These are phyloP conservation scores for Cryomyces minteri DNA, from an alignment of 495 filamentous ascomycete genomes.

Conservation along the genomic window DNA sequence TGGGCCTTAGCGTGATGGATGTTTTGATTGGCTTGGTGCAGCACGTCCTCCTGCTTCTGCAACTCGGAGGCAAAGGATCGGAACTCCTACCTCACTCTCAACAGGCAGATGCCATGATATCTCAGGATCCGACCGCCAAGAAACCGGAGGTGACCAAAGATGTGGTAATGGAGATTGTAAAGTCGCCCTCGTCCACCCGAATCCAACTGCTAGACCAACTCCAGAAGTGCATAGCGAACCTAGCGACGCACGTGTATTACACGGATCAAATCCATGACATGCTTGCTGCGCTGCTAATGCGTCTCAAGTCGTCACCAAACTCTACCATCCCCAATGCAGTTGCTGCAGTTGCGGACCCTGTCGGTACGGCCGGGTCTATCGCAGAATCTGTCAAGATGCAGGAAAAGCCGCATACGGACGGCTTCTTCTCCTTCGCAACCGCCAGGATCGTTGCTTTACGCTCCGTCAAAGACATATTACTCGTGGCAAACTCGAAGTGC, in stretches of 20 bases:
- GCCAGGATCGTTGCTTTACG: constrained; percentile 62
- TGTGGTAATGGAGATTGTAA: constrained; percentile 13
- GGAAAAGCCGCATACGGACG: constrained; percentile 31
- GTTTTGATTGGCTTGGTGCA: constrained; percentile 64
- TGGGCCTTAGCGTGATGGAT: constrained; percentile 87
- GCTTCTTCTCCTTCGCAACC: constrained; percentile 53
- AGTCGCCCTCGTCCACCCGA: constrained; percentile 24
- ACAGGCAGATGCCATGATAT: constrained; percentile 10
- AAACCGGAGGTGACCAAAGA: not conserved
- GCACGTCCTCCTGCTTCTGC: constrained; percentile 56
- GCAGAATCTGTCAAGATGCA: constrained; percentile 23
- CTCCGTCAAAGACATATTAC: constrained; percentile 60
- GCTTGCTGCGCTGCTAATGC: constrained; percentile 56
- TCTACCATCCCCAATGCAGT: constrained; percentile 18
- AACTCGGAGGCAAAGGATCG: constrained; percentile 34
- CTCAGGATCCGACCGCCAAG: not conserved
- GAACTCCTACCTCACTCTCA: constrained; percentile 16
- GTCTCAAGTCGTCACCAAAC: constrained; percentile 45
- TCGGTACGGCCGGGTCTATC: constrained; percentile 17
- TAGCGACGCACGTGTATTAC: constrained; percentile 91
- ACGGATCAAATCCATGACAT: constrained; percentile 86
- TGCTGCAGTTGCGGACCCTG: constrained; percentile 21
- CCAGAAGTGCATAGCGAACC: constrained; percentile 58
- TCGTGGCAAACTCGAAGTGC: constrained; percentile 51
- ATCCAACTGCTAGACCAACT: constrained; percentile 44